Percentiles rank a stretch among this genome's conserved stretches.
These are phyloP conservation scores for Ettlia oleoabundans DNA, from an alignment of 139 green algal genomes.

Conservation along the genomic window DNA sequence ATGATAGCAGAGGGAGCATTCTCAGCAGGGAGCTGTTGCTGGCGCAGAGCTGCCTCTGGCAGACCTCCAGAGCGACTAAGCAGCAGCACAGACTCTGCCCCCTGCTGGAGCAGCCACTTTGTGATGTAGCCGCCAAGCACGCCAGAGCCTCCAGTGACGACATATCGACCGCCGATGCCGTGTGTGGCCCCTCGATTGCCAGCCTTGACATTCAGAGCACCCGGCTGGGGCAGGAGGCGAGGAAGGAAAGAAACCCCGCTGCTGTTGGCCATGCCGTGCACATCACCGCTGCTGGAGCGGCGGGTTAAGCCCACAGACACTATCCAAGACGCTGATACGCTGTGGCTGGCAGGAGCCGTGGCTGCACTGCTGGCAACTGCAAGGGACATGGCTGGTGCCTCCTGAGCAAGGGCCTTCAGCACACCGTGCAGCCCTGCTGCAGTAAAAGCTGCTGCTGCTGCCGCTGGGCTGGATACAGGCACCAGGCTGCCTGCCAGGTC, in stretches of 20 bases:
- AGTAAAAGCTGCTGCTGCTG: not conserved
- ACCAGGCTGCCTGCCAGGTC: not conserved
- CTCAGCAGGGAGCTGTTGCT: not conserved
- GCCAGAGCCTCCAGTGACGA: constrained; percentile 42
- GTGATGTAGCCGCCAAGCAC: constrained; percentile 26
- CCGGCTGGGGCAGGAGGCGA: constrained; percentile 9
- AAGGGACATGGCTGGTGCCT: constrained; percentile 15
- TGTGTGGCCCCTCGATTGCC: not conserved
- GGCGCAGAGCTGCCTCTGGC: not conserved
- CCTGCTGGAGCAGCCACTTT: constrained; percentile 36
- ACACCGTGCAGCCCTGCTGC: constrained; percentile 32
- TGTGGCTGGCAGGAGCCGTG: not conserved
- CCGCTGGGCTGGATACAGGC: not conserved
- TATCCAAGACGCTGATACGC: not conserved
- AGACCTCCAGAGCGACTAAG: constrained; percentile 32
- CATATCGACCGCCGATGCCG: not conserved
- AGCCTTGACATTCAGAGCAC: too few species aligned
- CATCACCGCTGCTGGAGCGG: not conserved
- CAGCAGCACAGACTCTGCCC: constrained; percentile 6
- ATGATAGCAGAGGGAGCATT: not conserved
- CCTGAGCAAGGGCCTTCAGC: constrained; percentile 44
- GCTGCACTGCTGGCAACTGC: not conserved
- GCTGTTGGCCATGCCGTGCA: constrained; percentile 17
- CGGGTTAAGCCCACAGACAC: not conserved
- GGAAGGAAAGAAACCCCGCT: not conserved